These are phyloP conservation scores for Aspergillus sp. DNA, from an alignment of 2,329 filamentous ascomycete species.

Conservation along the genomic window DNA sequence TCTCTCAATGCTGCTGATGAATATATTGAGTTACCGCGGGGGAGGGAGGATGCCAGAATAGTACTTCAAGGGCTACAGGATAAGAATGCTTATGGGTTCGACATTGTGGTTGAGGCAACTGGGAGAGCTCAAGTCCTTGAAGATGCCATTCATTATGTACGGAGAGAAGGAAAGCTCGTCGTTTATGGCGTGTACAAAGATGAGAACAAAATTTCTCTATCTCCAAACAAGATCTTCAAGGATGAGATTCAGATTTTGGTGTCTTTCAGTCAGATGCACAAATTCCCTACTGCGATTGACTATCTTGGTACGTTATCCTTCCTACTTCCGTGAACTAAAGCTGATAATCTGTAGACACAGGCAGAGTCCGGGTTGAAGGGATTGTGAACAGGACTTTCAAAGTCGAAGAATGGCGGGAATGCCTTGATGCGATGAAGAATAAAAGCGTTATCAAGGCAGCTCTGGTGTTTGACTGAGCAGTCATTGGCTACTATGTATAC, in stretches of 20 bases:
- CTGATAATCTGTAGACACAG: slow-evolving; percentile 17
- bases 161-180: slow-evolving; percentile 65
- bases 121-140: slow-evolving; percentile 67
- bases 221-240: slow-evolving; percentile 65
- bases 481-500: too few species aligned
- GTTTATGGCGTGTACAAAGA: slow-evolving; percentile 68
- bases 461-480: slow-evolving; percentile 59
- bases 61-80: slow-evolving; percentile 60
- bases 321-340: too few species aligned
- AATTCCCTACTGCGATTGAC: slow-evolving; percentile 59
- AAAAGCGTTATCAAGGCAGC: slow-evolving; percentile 71
- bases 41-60: slow-evolving; percentile 44
- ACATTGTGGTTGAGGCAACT: slow-evolving; percentile 68
- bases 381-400: slow-evolving; percentile 71
- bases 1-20: slow-evolving; percentile 44
- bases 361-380: slow-evolving; percentile 49
- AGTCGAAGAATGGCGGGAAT: slow-evolving; percentile 67
- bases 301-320: slow-evolving; percentile 32
- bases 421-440: slow-evolving; percentile 65
- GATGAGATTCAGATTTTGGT: slow-evolving; percentile 69
- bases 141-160: slow-evolving; percentile 66
- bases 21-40: slow-evolving; percentile 43
- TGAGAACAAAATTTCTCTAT: slow-evolving; percentile 60
- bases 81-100: slow-evolving; percentile 67
- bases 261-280: slow-evolving; percentile 69